These are phyloP conservation scores for Pseudogymnoascus destructans DNA, from an alignment of 2,329 filamentous ascomycete species.

Conservation along the genomic window DNA sequence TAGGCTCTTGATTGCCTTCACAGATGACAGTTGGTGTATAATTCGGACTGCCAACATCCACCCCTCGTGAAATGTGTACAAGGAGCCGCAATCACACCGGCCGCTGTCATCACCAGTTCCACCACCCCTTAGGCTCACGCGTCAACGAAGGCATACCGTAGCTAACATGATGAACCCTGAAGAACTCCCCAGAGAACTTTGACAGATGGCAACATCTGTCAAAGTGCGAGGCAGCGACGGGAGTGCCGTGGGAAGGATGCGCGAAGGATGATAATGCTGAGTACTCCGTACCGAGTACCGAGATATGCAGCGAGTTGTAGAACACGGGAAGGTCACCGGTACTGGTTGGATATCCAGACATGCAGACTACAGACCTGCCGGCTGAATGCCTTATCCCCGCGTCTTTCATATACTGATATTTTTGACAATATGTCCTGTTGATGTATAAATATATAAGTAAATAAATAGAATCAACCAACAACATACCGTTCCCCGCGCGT, in stretches of 20 bases:
- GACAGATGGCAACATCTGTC: background rate
- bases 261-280: background rate
- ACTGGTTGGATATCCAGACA: background rate
- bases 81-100: background rate
- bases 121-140: background rate
- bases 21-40: background rate
- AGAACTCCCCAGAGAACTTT: background rate
- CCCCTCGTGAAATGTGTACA: background rate
- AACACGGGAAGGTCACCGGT: background rate
- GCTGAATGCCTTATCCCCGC: background rate
- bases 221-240: background rate
- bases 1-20: background rate
- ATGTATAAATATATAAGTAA: background rate
- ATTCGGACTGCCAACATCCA: background rate
- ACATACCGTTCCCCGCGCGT: background rate
- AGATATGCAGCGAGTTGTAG: background rate
- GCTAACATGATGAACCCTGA: background rate
- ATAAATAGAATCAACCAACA: background rate
- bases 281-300: background rate
- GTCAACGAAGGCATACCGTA: background rate
- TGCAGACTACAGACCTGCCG: background rate
- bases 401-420: background rate
- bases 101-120: background rate
- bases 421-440: background rate
- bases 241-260: background rate